Base-by-base conservation (phyloP, 1,139 yeast species). In the Saccharomyces hybrid region DNA sequence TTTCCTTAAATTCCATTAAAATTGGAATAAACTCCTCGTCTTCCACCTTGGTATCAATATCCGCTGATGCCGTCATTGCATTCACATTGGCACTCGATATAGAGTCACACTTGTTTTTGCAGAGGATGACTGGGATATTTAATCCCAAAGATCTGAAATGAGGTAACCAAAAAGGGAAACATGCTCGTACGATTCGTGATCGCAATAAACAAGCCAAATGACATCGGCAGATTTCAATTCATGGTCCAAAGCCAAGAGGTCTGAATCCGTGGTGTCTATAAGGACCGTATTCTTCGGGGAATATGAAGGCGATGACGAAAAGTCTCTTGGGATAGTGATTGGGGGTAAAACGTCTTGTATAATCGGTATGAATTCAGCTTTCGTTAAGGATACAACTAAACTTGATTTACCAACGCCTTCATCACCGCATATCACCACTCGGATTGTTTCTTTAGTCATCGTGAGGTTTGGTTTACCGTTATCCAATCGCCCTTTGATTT, bases 351-450 rank as follows among this genome's bases (percentile, higher is more conserved):
- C 84, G 53, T 84, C 80, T 64, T 87, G 95, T 46, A 88, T 79
- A 58, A 83, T 83, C 0, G 91, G 83, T 0, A 87, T 83, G 65
- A 82, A 88, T 34, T 82, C 79, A 61, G 88, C 97, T 69, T 89
- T 91, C 44, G 89, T 84, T 27, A 93, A 75, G 0, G 95, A 78
- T 0, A 95, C 84, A 41, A 93, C 82, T 48, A 93, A 72, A 28
- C 91, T 77, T 3, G 78, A 84, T 67, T 88, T 88, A 1, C 97
- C 96, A 11, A 88, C 96, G 61, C 82, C 88, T 59, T 89, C 96
- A 70, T 93, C 99, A n/a, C 99, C 99, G 70, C 97, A 90, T 0
- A 93, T 86, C 1, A 89, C 96, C 1, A 93, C 84, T 56, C 95
- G 68, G 44, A 88, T 78, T 1, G 82, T 77, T 51, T 79, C 82